phyloP scores from a whole-genome alignment of 768 basidiomycete genomes.

The Suillus subluteus region DNA sequence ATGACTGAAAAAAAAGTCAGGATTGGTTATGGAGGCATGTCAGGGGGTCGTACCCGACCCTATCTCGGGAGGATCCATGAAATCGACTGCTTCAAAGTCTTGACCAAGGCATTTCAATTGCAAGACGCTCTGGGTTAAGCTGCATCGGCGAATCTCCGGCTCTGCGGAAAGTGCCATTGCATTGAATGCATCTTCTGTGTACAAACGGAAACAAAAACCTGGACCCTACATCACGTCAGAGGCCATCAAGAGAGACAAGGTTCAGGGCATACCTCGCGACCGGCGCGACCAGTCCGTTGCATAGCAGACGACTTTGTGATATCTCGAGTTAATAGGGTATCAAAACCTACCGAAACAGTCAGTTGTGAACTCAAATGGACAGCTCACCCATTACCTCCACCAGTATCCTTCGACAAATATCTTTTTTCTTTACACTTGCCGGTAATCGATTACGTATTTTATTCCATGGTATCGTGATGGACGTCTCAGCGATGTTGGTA shows the following conservation, averaged over 20 bases:
- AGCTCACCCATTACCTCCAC: constrained; percentile 54
- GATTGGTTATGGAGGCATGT: neutral
- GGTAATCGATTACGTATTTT: constrained; percentile 92
- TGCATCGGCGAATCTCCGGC: constrained; percentile 91
- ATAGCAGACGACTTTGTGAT: constrained; percentile 90
- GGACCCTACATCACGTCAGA: constrained; percentile 51
- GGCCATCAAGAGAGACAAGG: neutral
- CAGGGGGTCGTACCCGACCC: constrained; percentile 63
- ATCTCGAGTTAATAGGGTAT: constrained; percentile 79
- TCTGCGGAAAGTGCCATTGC: constrained; percentile 66
- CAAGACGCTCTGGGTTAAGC: constrained; percentile 80
- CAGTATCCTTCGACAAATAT: constrained; percentile 69
- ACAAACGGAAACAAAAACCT: constrained; percentile 90
- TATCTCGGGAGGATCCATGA: constrained; percentile 85
- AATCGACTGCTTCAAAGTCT: constrained; percentile 78
- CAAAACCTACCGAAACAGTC: constrained; percentile 64
- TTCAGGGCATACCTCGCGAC: constrained; percentile 70
- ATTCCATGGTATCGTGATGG: constrained; percentile 97
- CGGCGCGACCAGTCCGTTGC: constrained; percentile 95
- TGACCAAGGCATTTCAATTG: constrained; percentile 86
- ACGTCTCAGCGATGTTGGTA: constrained; percentile 98
- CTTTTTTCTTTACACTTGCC: constrained; percentile 96
- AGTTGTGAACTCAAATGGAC: neutral
- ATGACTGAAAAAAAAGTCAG: constrained; percentile 44
- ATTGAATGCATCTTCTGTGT: constrained; percentile 81